phyloP scores from a whole-genome alignment of 495 filamentous ascomycete genomes.

The Corynascus novoguineensis region DNA sequence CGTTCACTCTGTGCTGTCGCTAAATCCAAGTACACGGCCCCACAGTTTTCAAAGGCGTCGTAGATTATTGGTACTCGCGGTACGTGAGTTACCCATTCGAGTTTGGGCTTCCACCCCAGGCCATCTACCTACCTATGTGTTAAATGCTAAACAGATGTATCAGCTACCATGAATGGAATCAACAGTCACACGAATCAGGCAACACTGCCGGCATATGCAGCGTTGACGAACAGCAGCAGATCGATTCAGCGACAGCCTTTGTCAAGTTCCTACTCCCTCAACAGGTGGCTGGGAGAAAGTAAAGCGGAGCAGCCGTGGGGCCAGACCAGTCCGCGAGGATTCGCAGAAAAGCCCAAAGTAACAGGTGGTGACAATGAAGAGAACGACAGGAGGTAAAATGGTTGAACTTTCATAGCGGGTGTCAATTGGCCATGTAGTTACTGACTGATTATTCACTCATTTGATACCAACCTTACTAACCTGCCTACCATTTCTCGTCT shows the following conservation, averaged over 20 bases:
- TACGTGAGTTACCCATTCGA: no score
- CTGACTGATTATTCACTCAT: no score
- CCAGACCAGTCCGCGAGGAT: background rate
- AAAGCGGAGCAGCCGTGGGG: conserved; percentile 7
- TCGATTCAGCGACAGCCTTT: background rate
- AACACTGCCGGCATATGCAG: background rate
- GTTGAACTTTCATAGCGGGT: no score
- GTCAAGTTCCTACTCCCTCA: conserved; percentile 2
- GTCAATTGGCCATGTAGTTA: no score
- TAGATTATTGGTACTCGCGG: no score
- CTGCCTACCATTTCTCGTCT: no score
- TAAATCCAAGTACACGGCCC: no score
- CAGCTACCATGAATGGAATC: background rate
- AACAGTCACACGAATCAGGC: background rate
- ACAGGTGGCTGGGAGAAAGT: conserved; percentile 8
- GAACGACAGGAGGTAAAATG: background rate
- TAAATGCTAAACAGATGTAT: no score
- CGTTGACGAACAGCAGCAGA: conserved; percentile 1
- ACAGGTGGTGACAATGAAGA: background rate
- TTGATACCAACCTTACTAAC: no score
- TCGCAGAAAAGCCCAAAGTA: background rate
- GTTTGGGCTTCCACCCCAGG: background rate
- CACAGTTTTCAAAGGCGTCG: no score
- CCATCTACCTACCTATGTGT: background rate
- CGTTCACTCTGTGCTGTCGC: no score